These are phyloP conservation scores for Dysphania ambrosioides DNA, from an alignment of 148 eudicot genomes.

Conservation along the genomic window DNA sequence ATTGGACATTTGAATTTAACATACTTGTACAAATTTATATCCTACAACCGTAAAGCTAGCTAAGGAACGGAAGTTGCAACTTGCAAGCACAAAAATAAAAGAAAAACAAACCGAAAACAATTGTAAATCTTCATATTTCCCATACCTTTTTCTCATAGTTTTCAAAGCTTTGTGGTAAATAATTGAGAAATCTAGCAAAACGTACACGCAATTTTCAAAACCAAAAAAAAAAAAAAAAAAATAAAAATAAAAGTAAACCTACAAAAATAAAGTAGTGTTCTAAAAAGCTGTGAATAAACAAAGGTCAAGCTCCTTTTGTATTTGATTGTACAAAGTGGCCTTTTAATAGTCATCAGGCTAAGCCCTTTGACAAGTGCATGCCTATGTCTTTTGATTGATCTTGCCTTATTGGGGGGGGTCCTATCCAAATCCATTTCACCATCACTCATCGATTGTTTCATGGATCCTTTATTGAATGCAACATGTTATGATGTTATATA, in stretches of 20 bases:
- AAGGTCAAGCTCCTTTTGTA: constrained; percentile 30
- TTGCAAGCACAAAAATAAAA: too few species aligned
- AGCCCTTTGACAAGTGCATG: constrained; percentile 26
- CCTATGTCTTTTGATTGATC: constrained; percentile 13
- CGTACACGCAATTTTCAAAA: neutral
- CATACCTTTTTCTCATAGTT: neutral
- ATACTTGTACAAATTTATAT: too few species aligned
- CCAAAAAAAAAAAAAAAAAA: neutral
- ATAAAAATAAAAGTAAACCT: constrained; percentile 3
- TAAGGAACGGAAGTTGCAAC: too few species aligned
- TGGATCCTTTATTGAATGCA: neutral
- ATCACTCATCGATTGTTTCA: neutral
- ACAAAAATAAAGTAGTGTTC: constrained; percentile 19
- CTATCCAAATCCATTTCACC: neutral
- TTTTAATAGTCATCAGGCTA: constrained; percentile 23
- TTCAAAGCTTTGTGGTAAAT: neutral
- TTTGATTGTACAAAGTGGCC: constrained; percentile 17
- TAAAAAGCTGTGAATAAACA: constrained; percentile 24
- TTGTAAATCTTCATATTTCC: neutral
- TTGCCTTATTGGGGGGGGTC: too few species aligned
- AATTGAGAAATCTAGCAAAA: neutral
- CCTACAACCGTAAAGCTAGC: too few species aligned
- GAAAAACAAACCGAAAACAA: too few species aligned
- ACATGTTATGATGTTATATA: too few species aligned
- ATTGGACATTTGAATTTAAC: too few species aligned